Evolutionary conservation across 1,139 yeast species (phyloP), one percentile per base, ranked within the genome.

Genomic region (Debaryomyces udenii): DNA sequence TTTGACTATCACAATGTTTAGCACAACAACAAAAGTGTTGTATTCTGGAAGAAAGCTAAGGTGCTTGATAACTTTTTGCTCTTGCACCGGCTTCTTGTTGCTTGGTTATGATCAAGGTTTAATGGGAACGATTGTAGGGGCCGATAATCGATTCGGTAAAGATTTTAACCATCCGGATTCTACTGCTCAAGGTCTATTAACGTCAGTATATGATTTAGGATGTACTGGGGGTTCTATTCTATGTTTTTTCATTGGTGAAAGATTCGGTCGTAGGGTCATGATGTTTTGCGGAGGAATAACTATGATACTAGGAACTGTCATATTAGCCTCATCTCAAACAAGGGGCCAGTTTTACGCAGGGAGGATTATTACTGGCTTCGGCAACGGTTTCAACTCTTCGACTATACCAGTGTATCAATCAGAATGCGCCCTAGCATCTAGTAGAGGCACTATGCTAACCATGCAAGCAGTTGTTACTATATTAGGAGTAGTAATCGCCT

Each of bases 391-490:
- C 28, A 51, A 53, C 38, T 62, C 70, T 49, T 52, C 74, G 26
- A 63, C 74, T 10, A 61, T 64, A 30, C 78, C 81, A 9, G 52
- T 63, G 15, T 58, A 66, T 49, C 66, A 68, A 43, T 74, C 78
- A 13, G 64, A 60, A 46, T 52, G 58, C 45, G 54, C 65, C 2
- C 55, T 49, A 41, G 62, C 64, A 18, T 56, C 56, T 36, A 57
- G 57, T 41, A 52, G 65, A 51, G 64, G 93, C 53, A 67, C 78
- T 49, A 70, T 83, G 57, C 87, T 84, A 40, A 73, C 78, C 52
- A 66, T 81, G 53, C 86, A 83, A 58, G 89, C 87, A 48, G 77
- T 85, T 14, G 77, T 82, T 42, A 79, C 81, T 44, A 86, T 86
- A 33, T 68, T 60, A 32, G 64, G 64, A 39, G 56, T 63, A 24